Base-by-base conservation (phyloP, 176 grass and related monocot species). In the Tuctoria greenei region DNA sequence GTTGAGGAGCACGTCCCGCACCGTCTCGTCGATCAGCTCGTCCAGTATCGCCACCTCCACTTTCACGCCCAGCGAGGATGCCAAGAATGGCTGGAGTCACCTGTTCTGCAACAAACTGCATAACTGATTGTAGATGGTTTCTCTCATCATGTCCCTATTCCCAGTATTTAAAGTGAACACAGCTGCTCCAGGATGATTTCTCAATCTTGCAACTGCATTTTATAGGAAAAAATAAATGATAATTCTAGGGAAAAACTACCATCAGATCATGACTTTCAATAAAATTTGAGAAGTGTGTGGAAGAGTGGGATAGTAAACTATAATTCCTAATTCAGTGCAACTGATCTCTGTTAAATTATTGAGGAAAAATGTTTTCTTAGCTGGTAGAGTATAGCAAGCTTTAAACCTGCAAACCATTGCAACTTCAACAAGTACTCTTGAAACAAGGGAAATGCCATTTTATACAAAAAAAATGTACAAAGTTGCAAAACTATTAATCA, bases 141-240 rank as follows among this genome's bases (percentile, higher is more conserved):
- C 91, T 70, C 74, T 84, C 68, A 92, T 88, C 20, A 66, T 63
- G 77, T 99, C 95, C 78, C 89, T 92, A 25, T 95, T 95, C 35
- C 41, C 71, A 41, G 87, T 49, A 59, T 79, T 90, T 79, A 95
- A 31, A 44, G 85, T 95, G 78, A 90, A 88, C 54, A 99, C 46
- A 64, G 67, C 57, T 60, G 92, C 92, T 46, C 89, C 89, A 80
- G 89, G 92, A 99, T 99, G 92, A 76, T 92, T 99, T 83, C 95
- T 88, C 92, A 99, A 83, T 76, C 89, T 90, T 24, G 92, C 87
- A 10, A 99, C 95, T 95, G 89, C 73, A 81, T 58, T 77, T 83
- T 61, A 47, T 8, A 46, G 35, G 17, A 9, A 7, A 44, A 35
- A 78, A 79, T 69, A 52, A 61, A 24, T 71, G 35, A 67, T 10